Percentiles rank a stretch among this genome's conserved stretches.
Conservation (phyloP, 768 basidiomycete genomes). For the Cyclocybe cylindracea region DNA sequence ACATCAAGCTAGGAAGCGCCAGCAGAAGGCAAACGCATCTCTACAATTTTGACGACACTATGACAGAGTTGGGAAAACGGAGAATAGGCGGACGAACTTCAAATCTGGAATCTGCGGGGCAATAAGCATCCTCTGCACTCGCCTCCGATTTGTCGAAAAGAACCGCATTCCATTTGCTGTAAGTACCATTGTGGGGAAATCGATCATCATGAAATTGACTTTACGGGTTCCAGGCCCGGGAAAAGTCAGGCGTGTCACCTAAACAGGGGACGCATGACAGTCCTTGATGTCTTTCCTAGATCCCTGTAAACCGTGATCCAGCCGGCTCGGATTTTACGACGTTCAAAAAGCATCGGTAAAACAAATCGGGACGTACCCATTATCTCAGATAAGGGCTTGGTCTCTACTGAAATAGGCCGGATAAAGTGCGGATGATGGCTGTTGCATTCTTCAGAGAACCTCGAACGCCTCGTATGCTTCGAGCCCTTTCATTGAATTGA, state of each 20-base stretch:
- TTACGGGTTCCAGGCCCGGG: background rate
- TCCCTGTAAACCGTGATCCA: constrained; percentile 4
- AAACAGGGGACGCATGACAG: constrained; percentile 1
- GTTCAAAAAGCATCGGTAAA: constrained; percentile 3
- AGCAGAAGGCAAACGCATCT: too few relatives aligned
- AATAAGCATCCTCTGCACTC: constrained; percentile 5
- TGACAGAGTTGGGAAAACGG: background rate
- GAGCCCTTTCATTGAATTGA: background rate
- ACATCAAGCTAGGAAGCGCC: too few relatives aligned
- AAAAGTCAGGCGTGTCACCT: background rate
- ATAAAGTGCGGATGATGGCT: constrained; percentile 12
- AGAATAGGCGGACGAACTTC: background rate
- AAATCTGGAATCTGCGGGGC: background rate
- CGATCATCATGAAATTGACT: background rate
- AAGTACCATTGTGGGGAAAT: constrained; percentile 4
- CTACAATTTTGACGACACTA: too few relatives aligned
- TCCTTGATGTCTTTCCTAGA: background rate
- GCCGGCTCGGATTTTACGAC: background rate
- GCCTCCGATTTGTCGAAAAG: background rate
- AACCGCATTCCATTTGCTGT: constrained; percentile 1
- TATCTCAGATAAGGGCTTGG: constrained; percentile 2
- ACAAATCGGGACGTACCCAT: constrained; percentile 14
- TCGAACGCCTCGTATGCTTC: background rate
- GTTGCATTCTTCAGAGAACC: background rate
- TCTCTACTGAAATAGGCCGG: constrained; percentile 9